Percentiles rank a stretch among this genome's conserved stretches.
Conservation (phyloP, 352 stramenopile genomes). For the Phytophthora pini region DNA sequence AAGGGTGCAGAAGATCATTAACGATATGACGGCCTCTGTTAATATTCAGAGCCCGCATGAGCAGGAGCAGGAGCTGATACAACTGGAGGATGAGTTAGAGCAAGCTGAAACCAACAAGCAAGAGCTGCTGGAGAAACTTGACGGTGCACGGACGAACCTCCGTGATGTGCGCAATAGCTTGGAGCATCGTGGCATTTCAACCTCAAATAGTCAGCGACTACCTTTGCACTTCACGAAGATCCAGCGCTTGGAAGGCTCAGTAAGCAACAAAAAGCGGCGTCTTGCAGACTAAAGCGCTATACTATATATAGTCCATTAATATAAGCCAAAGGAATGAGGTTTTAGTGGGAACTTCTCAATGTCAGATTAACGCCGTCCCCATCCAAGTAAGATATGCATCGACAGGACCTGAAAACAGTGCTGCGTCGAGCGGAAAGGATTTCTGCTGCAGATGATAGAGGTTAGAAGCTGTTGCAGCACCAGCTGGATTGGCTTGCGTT, state of each 20-base stretch:
- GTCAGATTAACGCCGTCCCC: constrained; percentile 22
- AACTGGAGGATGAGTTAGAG: constrained; percentile 68
- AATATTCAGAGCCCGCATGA: constrained; percentile 45
- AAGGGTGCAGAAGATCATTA: constrained; percentile 57
- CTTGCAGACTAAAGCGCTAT: constrained; percentile 13
- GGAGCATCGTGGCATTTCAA: constrained; percentile 31
- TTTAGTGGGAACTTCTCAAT: constrained; percentile 15
- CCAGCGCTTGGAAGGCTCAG: constrained; percentile 14
- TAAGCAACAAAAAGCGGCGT: constrained; percentile 36
- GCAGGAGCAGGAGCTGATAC: constrained; percentile 49
- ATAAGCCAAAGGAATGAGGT: neutral
- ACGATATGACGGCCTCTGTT: constrained; percentile 56
- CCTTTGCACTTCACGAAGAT: constrained; percentile 59
- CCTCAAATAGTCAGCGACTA: constrained; percentile 24
- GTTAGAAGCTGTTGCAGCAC: constrained; percentile 91
- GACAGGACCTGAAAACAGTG: constrained; percentile 26
- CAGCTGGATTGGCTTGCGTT: constrained; percentile 57
- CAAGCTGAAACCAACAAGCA: constrained; percentile 63
- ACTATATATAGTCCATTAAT: neutral
- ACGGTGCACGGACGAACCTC: constrained; percentile 29
- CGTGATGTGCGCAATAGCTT: constrained; percentile 50
- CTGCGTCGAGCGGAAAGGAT: neutral
- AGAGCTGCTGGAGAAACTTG: constrained; percentile 51
- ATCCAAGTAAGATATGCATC: constrained; percentile 27
- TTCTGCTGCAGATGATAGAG: constrained; percentile 7